Evolutionary conservation across 1,139 yeast genomes (phyloP).

Genomic region (Diutina neorugosa): DNA sequence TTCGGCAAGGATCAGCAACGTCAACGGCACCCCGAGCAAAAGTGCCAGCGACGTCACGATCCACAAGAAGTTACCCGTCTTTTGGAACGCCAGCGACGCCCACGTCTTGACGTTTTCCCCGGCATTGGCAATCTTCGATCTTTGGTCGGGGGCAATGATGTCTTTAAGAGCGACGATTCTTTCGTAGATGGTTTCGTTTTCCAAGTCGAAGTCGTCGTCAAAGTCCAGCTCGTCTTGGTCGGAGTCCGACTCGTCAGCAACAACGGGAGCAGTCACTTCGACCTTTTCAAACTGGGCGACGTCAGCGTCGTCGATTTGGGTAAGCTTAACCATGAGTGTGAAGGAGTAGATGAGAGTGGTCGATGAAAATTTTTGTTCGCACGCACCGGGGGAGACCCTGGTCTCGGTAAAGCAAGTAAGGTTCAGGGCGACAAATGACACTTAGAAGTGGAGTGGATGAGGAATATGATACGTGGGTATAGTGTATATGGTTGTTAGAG

Average conservation of each 20-base stretch:
- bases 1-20: slow-evolving; percentile 82
- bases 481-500: not conserved
- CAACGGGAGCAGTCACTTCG: slow-evolving; percentile 11
- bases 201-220: slow-evolving; percentile 43
- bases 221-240: slow-evolving; percentile 38
- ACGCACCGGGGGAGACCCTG: not conserved
- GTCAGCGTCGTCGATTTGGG: slow-evolving; percentile 53
- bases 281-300: slow-evolving; percentile 22
- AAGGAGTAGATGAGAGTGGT: not conserved
- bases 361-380: not conserved
- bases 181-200: slow-evolving; percentile 74
- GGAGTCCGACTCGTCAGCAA: slow-evolving; percentile 34
- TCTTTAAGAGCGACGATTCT: slow-evolving; percentile 87
- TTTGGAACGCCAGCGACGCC: slow-evolving; percentile 35
- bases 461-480: not conserved
- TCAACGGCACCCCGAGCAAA: slow-evolving; percentile 84
- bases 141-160: slow-evolving; percentile 80
- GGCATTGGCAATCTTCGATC: slow-evolving; percentile 35
- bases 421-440: not conserved
- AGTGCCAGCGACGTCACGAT: slow-evolving; percentile 71
- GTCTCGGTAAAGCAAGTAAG: not conserved
- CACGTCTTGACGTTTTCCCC: slow-evolving; percentile 23
- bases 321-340: slow-evolving; percentile 51
- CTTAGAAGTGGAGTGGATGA: too few species aligned
- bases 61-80: slow-evolving; percentile 76